phyloP scores from a whole-genome alignment of 257 asterid genomes.

The Lantana camara region DNA sequence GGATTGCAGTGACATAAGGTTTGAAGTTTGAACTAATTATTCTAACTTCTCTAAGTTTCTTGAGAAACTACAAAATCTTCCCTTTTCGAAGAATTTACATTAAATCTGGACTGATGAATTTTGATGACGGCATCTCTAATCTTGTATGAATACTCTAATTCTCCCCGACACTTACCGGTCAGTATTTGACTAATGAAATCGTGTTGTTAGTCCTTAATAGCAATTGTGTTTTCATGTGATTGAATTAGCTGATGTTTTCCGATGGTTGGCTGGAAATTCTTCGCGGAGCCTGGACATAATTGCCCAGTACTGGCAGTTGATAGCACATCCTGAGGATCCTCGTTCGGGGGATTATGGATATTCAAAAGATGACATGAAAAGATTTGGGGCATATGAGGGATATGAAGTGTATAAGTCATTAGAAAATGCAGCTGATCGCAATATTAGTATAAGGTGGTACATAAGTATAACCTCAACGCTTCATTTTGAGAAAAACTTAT shows the following conservation, averaged over 20 bases:
- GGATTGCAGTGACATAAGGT: too few relatives aligned
- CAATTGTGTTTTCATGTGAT: constrained; percentile 22
- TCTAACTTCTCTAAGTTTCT: too few relatives aligned
- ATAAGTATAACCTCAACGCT: not conserved
- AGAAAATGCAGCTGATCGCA: constrained; percentile 71
- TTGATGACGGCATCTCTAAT: too few relatives aligned
- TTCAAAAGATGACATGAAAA: constrained; percentile 65
- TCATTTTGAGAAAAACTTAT: not conserved
- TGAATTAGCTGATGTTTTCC: constrained; percentile 77
- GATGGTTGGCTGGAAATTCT: constrained; percentile 90
- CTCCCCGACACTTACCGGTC: too few relatives aligned
- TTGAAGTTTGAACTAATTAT: too few relatives aligned
- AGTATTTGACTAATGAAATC: too few relatives aligned
- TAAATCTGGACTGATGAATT: too few relatives aligned
- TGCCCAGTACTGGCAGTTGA: constrained; percentile 85
- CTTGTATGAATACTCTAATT: too few relatives aligned
- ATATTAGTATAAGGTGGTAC: constrained; percentile 57
- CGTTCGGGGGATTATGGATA: constrained; percentile 85
- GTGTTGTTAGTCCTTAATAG: too few relatives aligned
- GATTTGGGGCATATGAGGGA: constrained; percentile 77
- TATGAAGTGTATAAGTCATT: constrained; percentile 54
- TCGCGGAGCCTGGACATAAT: constrained; percentile 70
- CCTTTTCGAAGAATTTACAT: too few relatives aligned
- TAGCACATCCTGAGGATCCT: constrained; percentile 67
- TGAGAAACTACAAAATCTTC: too few relatives aligned